These are phyloP conservation scores for Talaromyces verruculosus DNA, from an alignment of 2,329 filamentous ascomycete genomes.

Conservation along the genomic window DNA sequence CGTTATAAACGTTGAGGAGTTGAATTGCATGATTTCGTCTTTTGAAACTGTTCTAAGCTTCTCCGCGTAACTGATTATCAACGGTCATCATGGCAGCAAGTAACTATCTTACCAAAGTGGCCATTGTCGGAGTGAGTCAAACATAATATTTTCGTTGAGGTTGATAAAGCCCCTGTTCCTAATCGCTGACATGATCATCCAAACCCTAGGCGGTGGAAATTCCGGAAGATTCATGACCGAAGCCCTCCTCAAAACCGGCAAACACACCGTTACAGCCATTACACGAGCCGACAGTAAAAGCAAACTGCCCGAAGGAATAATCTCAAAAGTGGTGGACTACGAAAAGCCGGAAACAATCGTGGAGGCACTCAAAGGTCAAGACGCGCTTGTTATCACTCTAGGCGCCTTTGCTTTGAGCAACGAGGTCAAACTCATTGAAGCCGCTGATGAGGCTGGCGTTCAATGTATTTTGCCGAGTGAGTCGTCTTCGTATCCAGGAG, in stretches of 20 bases:
- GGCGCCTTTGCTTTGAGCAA: conserved; percentile 44
- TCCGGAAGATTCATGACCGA: conserved; percentile 2
- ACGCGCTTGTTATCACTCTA: conserved; percentile 60
- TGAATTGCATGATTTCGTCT: not conserved
- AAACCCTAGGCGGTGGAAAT: not conserved
- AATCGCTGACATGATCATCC: not conserved
- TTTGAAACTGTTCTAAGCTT: not conserved
- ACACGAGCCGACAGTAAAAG: not conserved
- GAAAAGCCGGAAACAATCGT: conserved; percentile 42
- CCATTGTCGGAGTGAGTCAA: conserved; percentile 13
- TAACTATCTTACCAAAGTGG: conserved; percentile 6
- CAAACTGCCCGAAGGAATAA: not conserved
- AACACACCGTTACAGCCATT: not conserved
- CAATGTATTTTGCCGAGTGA: conserved; percentile 58
- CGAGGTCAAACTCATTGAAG: conserved; percentile 48
- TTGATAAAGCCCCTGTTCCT: no score
- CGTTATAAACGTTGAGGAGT: no score
- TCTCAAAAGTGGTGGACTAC: not conserved
- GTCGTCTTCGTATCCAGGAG: conserved; percentile 30
- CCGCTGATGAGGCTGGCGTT: conserved; percentile 57
- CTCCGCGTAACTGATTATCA: not conserved
- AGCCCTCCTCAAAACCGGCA: not conserved
- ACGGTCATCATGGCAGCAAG: not conserved
- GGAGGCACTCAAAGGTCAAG: conserved; percentile 53
- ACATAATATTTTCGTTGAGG: no score